Base-by-base conservation (phyloP, 225 moss, liverwort and hornwort genomes). In the Polytrichum formosum region DNA sequence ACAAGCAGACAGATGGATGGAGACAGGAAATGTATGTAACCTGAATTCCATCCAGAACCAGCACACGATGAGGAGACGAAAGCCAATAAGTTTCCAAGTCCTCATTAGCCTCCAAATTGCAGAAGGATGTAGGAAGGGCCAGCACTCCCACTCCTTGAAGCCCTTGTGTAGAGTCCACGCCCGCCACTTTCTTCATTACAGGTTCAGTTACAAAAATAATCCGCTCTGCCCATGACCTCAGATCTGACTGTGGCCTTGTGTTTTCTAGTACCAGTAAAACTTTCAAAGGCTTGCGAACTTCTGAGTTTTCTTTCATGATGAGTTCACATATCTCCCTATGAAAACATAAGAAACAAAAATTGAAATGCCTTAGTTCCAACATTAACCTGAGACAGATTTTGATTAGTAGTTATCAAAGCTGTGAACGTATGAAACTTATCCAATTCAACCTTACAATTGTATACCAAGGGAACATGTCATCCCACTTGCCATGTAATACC, bases 41-140 rank as follows among this genome's bases (percentile, higher is more conserved):
- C 87, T 96, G 96, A 63, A 96, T 87, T 55, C 83, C 84, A 70
- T 99, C 98, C 9, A 99, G 92, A 5, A 90, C 92, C 67, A 99
- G 66, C 25, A 99, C 77, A 64, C 98, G 94, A 30, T 83, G 79
- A 28, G 88, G 91, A 65, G 83, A 81, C 13, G 83, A 33, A 75
- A 88, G 77, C 94, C 92, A 97, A 23, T 72, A 70, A 28, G 23
- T 66, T 65, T 61, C 10, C 28, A 62, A 10, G 64, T 78, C 54
- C 71, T 60, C 56, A 55, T 23, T 30, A 21, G 17, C 75, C 65
- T 87, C 87, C 65, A 91, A 64, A 69, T 79, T 73, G 70, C 70
- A 64, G 31, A 92, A 98, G 58, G 85, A 84, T 28, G 92, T 28
- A 29, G 98, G 98, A 46, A 92, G 84, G 53, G 76, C 54, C 59